A percentile compares a stretch with the other conserved stretches of the same genome.
Evolutionary conservation across 2,329 filamentous ascomycete species (phyloP).

Genomic region (Escovopsis sp.): DNA sequence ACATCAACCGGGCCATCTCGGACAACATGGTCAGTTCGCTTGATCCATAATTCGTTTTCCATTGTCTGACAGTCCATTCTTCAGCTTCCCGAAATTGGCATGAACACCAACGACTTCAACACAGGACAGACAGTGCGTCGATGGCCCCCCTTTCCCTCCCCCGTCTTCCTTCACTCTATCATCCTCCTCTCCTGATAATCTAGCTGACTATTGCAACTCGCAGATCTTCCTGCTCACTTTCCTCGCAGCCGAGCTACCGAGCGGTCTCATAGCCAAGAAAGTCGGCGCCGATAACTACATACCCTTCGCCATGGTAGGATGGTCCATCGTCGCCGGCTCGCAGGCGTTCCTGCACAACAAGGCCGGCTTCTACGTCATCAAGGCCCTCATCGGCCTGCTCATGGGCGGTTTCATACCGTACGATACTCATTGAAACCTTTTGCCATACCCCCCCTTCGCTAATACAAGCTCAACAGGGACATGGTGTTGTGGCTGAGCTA

Average conservation of each 20-base stretch:
- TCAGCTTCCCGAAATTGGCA: conserved; percentile 26
- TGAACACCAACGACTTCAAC: conserved; percentile 28
- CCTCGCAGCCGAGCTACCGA: conserved; percentile 37
- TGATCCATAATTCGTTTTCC: too few relatives aligned
- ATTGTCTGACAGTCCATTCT: too few relatives aligned
- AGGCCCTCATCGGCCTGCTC: conserved; percentile 28
- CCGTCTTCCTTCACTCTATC: conserved; percentile 7
- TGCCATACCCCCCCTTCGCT: too few relatives aligned
- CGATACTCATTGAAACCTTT: background rate
- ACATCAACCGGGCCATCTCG: conserved; percentile 18
- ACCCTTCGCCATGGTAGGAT: conserved; percentile 27
- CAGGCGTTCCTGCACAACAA: conserved; percentile 16
- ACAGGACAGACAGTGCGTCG: conserved; percentile 29
- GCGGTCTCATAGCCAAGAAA: conserved; percentile 35
- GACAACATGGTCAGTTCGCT: conserved; percentile 21
- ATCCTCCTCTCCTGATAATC: background rate
- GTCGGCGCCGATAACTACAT: conserved; percentile 33
- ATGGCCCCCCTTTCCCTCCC: background rate
- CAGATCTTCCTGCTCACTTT: conserved; percentile 31
- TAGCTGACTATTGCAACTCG: background rate
- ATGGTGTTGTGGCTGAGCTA: conserved; percentile 18
- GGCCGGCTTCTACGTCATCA: conserved; percentile 17
- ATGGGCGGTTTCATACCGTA: conserved; percentile 46
- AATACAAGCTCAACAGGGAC: conserved; percentile 9
- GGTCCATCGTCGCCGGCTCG: conserved; percentile 19